Percentiles rank a stretch among this genome's conserved stretches.
Conservation (phyloP, 2,329 filamentous ascomycete species). For the Claviceps sp. region DNA sequence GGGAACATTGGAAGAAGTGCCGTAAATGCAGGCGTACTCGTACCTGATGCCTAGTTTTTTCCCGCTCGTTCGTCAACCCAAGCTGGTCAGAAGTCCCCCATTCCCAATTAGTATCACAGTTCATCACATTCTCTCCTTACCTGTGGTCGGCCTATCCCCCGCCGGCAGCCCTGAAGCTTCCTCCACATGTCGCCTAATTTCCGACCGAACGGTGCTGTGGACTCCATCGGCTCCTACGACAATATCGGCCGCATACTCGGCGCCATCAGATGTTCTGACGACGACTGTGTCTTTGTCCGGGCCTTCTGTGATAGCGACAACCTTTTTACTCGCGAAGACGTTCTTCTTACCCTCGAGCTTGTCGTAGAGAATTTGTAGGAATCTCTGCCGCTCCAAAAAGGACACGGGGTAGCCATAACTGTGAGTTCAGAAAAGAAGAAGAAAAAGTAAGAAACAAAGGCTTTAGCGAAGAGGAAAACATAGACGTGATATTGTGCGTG, state of each 20-base stretch:
- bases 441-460: background rate
- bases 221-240: conserved; percentile 30
- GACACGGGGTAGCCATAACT: conserved; percentile 17
- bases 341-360: conserved; percentile 17
- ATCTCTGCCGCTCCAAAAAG: conserved; percentile 22
- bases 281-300: background rate
- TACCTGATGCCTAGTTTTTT: conserved; percentile 1
- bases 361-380: conserved; percentile 21
- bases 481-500: background rate
- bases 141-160: conserved; percentile 9
- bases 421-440: background rate
- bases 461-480: background rate
- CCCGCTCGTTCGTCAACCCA: too few relatives aligned
- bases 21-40: conserved; percentile 4
- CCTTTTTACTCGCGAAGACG: conserved; percentile 9
- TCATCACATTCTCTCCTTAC: conserved; percentile 4
- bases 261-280: conserved; percentile 22
- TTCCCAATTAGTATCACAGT: too few relatives aligned
- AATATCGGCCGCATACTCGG: conserved; percentile 21
- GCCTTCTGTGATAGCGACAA: conserved; percentile 6
- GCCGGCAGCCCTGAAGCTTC: conserved; percentile 5
- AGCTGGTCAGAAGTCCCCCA: too few relatives aligned
- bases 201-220: conserved; percentile 16
- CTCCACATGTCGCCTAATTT: conserved; percentile 14
- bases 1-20: conserved; percentile 1